These are phyloP conservation scores for Pseudoscleropodium purum DNA, from an alignment of 225 moss, liverwort and hornwort species.

Conservation along the genomic window DNA sequence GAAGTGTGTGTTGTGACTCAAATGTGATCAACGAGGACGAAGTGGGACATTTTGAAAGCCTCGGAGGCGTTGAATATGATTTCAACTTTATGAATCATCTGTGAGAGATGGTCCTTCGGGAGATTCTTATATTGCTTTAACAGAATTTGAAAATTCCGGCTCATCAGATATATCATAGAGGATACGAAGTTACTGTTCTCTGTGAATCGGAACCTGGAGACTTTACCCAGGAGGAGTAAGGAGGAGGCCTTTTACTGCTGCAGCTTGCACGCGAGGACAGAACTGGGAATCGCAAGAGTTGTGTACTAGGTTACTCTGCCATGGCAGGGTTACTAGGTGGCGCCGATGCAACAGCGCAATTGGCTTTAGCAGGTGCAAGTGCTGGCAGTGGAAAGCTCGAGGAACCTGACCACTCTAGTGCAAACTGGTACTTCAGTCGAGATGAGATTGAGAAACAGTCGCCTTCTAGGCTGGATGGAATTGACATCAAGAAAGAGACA, in stretches of 20 bases:
- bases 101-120: background rate
- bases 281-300: background rate
- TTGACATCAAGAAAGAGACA: constrained; percentile 57
- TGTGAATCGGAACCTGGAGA: background rate
- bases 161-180: background rate
- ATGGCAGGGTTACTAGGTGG: constrained; percentile 47
- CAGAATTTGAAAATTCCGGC: background rate
- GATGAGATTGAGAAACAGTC: constrained; percentile 52
- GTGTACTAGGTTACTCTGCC: constrained; percentile 9
- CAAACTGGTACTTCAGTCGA: constrained; percentile 54
- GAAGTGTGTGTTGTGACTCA: background rate
- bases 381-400: constrained; percentile 45
- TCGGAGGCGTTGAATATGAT: background rate
- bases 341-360: constrained; percentile 50
- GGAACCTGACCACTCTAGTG: constrained; percentile 57
- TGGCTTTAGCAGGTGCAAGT: constrained; percentile 43
- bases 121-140: background rate
- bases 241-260: background rate
- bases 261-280: constrained; percentile 1
- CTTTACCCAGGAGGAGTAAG: background rate
- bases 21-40: background rate
- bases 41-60: background rate
- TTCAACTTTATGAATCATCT: background rate
- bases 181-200: background rate
- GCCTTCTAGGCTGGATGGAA: constrained; percentile 49